phyloP scores from a whole-genome alignment of 371 early-diverging fungal genomes.

The Rhizopus arrhizus region DNA sequence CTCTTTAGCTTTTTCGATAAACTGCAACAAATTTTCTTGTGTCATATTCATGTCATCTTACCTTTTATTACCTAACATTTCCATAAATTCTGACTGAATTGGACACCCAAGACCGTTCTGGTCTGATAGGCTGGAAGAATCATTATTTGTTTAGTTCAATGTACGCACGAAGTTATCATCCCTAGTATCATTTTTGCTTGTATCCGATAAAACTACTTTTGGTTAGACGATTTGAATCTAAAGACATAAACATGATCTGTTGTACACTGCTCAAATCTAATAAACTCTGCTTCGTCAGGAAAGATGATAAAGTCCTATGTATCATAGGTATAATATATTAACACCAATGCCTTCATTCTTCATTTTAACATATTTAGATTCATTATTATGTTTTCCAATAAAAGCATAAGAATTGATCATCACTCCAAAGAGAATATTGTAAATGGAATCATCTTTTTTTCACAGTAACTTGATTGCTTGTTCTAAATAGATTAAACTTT shows the following conservation, averaged over 20 bases:
- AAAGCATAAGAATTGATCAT: slow-evolving; percentile 74
- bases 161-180: slow-evolving; percentile 56
- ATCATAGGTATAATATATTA: background rate
- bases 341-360: no score
- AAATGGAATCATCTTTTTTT: no score
- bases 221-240: slow-evolving; percentile 73
- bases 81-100: slow-evolving; percentile 40
- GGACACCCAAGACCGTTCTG: slow-evolving; percentile 26
- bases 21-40: slow-evolving; percentile 53
- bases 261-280: slow-evolving; percentile 65
- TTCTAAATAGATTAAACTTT: slow-evolving; percentile 58
- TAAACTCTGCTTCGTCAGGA: slow-evolving; percentile 76
- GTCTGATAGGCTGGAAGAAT: slow-evolving; percentile 45
- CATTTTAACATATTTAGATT: slow-evolving; percentile 25
- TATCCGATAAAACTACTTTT: slow-evolving; percentile 81
- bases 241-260: slow-evolving; percentile 76
- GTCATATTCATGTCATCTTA: slow-evolving; percentile 30
- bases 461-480: no score
- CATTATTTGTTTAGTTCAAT: slow-evolving; percentile 63
- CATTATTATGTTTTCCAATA: slow-evolving; percentile 61
- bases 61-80: slow-evolving; percentile 37
- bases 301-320: slow-evolving; percentile 72
- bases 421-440: no score
- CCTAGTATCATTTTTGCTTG: slow-evolving; percentile 60
- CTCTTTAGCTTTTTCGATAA: slow-evolving; percentile 40